Evolutionary conservation across 257 asterid genomes (phyloP).

Genomic region (Ajuga chamaepitys): DNA sequence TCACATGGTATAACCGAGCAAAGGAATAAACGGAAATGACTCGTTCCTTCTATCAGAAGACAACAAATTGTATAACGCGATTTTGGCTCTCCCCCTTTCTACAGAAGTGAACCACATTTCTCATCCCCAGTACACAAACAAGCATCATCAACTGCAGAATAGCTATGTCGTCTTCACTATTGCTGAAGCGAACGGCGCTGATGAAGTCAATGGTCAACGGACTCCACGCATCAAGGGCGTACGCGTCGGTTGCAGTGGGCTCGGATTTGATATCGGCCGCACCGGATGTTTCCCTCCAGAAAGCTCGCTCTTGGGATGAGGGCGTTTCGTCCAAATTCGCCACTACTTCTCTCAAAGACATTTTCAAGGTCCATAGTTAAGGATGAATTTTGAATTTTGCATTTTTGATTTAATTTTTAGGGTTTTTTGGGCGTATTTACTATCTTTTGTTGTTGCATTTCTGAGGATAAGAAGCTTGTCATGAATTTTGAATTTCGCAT

Average conservation of each 20-base stretch:
- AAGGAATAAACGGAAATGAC: too few species aligned
- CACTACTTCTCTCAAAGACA: slow-evolving; percentile 59
- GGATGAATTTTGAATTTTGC: not conserved
- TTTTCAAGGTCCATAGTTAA: slow-evolving; percentile 54
- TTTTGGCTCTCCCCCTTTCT: not conserved
- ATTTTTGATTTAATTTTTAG: not conserved
- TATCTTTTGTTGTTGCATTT: slow-evolving; percentile 9
- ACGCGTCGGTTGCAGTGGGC: slow-evolving; percentile 80
- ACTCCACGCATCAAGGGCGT: slow-evolving; percentile 40
- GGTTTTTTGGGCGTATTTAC: slow-evolving; percentile 3
- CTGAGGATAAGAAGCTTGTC: slow-evolving; percentile 87
- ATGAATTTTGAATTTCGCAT: slow-evolving; percentile 19
- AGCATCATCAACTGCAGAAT: not conserved
- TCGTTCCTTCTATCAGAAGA: too few species aligned
- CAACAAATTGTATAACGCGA: too few species aligned
- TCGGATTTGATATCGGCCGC: slow-evolving; percentile 63
- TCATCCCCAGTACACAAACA: not conserved
- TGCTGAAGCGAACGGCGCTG: slow-evolving; percentile 46
- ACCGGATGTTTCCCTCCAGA: slow-evolving; percentile 71
- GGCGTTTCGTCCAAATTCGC: slow-evolving; percentile 89
- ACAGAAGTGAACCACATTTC: too few species aligned
- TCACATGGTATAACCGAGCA: too few species aligned
- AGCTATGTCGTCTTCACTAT: slow-evolving; percentile 46
- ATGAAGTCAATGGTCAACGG: slow-evolving; percentile 33
- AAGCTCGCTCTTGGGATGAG: slow-evolving; percentile 93